Evolutionary conservation across 257 asterid species (phyloP).

Genomic region (Solanum habrochaites): DNA sequence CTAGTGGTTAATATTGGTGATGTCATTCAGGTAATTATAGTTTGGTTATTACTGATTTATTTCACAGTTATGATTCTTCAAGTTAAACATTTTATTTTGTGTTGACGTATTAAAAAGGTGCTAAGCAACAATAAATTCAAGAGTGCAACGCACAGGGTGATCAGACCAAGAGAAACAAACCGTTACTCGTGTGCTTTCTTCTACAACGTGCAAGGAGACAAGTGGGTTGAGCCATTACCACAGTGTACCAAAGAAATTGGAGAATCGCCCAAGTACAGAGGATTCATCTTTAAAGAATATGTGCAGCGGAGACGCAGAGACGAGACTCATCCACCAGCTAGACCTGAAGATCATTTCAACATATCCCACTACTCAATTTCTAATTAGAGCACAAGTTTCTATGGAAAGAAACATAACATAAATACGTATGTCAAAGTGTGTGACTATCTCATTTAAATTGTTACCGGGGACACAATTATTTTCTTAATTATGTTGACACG

Average conservation of each 20-base stretch:
- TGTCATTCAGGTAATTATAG: conserved; percentile 22
- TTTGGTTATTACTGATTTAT: too few species aligned
- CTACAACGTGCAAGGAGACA: conserved; percentile 27
- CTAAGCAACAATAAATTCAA: conserved; percentile 24
- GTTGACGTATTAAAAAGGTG: neutral
- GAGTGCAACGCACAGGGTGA: conserved; percentile 51
- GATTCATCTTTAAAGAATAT: conserved; percentile 29
- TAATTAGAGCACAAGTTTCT: neutral
- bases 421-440: too few species aligned
- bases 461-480: too few species aligned
- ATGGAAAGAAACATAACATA: too few species aligned
- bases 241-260: conserved; percentile 25
- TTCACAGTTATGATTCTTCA: too few species aligned
- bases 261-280: conserved; percentile 27
- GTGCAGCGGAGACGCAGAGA: conserved; percentile 19
- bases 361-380: neutral
- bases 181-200: conserved; percentile 25
- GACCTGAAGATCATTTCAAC: neutral
- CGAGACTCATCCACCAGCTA: conserved; percentile 35
- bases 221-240: conserved; percentile 43
- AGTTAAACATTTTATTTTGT: too few species aligned
- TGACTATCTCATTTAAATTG: too few species aligned
- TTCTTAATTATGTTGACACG: too few species aligned
- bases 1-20: conserved; percentile 34
- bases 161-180: conserved; percentile 16